phyloP scores from a whole-genome alignment of 768 basidiomycete genomes.

The Pleurotus salmoneostramineus region DNA sequence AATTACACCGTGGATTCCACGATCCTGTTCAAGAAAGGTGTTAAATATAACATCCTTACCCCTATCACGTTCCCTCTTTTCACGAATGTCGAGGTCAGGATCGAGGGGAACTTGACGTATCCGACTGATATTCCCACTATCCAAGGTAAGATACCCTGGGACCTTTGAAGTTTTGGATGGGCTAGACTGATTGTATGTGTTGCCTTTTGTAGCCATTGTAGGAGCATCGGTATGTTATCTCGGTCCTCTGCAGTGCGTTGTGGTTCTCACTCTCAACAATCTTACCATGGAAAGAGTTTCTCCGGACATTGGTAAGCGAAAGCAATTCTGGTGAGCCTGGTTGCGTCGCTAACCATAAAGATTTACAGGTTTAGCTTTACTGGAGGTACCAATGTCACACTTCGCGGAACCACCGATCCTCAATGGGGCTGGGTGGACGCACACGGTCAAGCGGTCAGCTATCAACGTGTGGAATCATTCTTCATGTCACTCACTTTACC shows the following conservation, averaged over 20 bases:
- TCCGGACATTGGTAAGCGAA: slow-evolving; percentile 38
- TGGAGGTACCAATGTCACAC: slow-evolving; percentile 54
- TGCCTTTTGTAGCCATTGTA: slow-evolving; percentile 31
- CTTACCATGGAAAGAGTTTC: slow-evolving; percentile 27
- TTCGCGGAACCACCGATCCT: slow-evolving; percentile 50
- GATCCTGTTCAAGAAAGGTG: slow-evolving; percentile 53
- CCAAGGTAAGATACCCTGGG: slow-evolving; percentile 32
- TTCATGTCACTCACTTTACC: not conserved
- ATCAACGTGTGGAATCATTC: not conserved
- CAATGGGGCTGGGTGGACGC: slow-evolving; percentile 65
- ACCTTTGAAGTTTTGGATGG: not conserved
- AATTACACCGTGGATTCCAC: slow-evolving; percentile 38
- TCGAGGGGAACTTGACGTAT: slow-evolving; percentile 58
- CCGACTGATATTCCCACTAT: slow-evolving; percentile 46
- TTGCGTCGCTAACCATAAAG: not conserved
- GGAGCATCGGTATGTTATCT: slow-evolving; percentile 34
- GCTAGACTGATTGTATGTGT: not conserved
- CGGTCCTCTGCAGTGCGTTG: not conserved
- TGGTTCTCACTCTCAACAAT: not conserved
- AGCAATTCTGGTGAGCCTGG: not conserved
- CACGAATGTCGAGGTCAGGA: slow-evolving; percentile 51
- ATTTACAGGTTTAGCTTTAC: slow-evolving; percentile 45
- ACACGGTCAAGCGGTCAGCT: slow-evolving; percentile 48
- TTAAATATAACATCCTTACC: slow-evolving; percentile 59
- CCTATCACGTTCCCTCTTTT: slow-evolving; percentile 52